These are phyloP conservation scores for Boechera divaricarpa DNA, from an alignment of 345 rosid genomes.

Conservation along the genomic window DNA sequence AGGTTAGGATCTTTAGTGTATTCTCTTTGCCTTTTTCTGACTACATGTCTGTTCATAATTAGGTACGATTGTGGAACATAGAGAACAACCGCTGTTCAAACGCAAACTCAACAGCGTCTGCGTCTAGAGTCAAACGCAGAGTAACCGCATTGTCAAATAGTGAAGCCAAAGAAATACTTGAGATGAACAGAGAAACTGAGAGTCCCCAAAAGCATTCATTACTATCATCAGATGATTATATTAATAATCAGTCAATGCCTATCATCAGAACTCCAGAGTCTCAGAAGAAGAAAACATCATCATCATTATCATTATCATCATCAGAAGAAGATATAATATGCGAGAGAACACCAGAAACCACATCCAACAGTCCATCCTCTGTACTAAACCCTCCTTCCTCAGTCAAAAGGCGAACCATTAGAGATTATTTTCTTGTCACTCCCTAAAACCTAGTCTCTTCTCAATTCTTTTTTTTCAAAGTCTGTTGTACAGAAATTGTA, in stretches of 20 bases:
- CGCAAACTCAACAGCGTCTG: conserved; percentile 33
- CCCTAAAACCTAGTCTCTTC: conserved; percentile 22
- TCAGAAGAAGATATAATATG: conserved; percentile 47
- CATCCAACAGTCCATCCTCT: conserved; percentile 72
- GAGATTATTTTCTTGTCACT: conserved; percentile 77
- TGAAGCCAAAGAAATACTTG: conserved; percentile 38
- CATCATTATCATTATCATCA: conserved; percentile 11
- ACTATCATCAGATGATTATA: conserved; percentile 34
- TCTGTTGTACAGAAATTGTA: conserved; percentile 28
- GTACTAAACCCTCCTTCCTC: conserved; percentile 90
- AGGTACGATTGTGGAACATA: conserved; percentile 85
- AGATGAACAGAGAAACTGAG: conserved; percentile 47
- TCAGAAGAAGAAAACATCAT: conserved; percentile 46
- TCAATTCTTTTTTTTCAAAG: background rate
- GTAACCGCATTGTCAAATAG: conserved; percentile 63
- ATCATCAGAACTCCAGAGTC: conserved; percentile 62
- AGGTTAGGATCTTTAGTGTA: background rate
- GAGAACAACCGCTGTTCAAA: conserved; percentile 51
- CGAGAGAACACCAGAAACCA: conserved; percentile 64
- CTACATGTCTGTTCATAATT: conserved; percentile 16
- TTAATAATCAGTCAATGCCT: conserved; percentile 32
- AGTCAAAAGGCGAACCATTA: conserved; percentile 78
- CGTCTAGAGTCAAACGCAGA: conserved; percentile 67
- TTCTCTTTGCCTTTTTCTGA: background rate
- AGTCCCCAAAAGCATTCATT: conserved; percentile 38